Conservation (phyloP, 257 asterid genomes). For the Parsonsia alboflavescens region DNA sequence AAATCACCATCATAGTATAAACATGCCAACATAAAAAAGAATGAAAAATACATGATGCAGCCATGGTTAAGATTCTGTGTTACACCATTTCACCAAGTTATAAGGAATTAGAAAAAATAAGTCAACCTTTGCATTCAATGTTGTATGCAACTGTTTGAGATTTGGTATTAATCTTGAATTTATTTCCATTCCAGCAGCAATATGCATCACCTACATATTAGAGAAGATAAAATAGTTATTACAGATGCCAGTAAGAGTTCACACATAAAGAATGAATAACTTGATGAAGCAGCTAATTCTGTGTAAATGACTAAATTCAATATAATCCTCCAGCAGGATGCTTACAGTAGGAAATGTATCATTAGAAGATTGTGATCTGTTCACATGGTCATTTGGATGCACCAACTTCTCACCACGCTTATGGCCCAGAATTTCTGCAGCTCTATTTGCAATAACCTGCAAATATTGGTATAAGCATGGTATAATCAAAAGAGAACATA, state of each 20-base stretch:
- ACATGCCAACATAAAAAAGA: neutral
- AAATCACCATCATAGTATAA: neutral
- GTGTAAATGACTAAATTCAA: neutral
- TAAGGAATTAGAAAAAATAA: neutral
- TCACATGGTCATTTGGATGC: constrained; percentile 97
- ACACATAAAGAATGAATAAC: neutral
- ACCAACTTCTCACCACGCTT: constrained; percentile 82
- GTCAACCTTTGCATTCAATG: constrained; percentile 73
- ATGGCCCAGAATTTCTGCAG: constrained; percentile 94
- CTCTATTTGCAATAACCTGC: constrained; percentile 98
- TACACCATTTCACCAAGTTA: neutral
- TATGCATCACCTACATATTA: constrained; percentile 81
- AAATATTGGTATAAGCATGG: constrained; percentile 13
- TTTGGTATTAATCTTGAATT: constrained; percentile 77
- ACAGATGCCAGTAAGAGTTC: neutral
- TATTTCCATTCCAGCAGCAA: constrained; percentile 90
- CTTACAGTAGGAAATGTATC: constrained; percentile 99
- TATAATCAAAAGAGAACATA: constrained; percentile 9
- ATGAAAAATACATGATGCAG: neutral
- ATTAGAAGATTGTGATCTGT: constrained; percentile 95
- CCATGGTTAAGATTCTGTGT: neutral
- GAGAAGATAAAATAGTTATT: neutral
- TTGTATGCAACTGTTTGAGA: constrained; percentile 75
- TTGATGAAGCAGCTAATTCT: neutral
- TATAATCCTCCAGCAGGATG: constrained; percentile 19